Base-by-base conservation (phyloP, 2,329 filamentous ascomycete species). In the Colletotrichum tofieldiae region DNA sequence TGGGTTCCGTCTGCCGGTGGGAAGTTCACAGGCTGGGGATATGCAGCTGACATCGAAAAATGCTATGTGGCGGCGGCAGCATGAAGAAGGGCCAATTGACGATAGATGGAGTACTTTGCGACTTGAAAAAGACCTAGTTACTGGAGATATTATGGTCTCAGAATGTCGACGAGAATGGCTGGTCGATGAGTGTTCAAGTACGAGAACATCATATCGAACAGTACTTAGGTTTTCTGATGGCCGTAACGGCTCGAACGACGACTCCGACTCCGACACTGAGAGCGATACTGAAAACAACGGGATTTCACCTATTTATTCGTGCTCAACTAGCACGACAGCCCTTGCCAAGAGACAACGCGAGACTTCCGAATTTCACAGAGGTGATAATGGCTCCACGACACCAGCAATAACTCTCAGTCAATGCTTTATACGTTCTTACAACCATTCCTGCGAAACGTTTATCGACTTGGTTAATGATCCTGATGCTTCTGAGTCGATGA, bases 161-260 rank as follows among this genome's bases (percentile, higher is more conserved):
- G 93, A 95, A 79, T 88, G 88, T 39, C 86, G 93, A 18, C 91
- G 90, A 37, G 93, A 95, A 79, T 94, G 91, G 90, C 84, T 84
- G 8, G 74, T 75, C 0, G 79, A 80, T 39, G 83, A 85, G 29
- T 91, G 90, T 68, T 87, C 86, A 32, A 90, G 90, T 69, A 85
- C 87, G 51, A 87, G 93, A 35, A 93, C 89, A 0, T 93, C 91
- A 77, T 95, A 95, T 79, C 89, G 84, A 14, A 88, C 86, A 16
- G 79, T 84, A 20, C 82, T 92, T n/a, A 70, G 76, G 2, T 90
- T 89, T 73, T 77, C 78, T 2, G 64, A 58, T 12, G 11, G 16
- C 20, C 32, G 43, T 55, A 58, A 5, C 64, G 1, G 20, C 37
- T 14, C 20, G 7, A n/a, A n/a, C 20, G 32, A 23, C 18, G 55